These are phyloP conservation scores for Aspergillus sp. DNA, from an alignment of 2,329 filamentous ascomycete genomes.

Conservation along the genomic window DNA sequence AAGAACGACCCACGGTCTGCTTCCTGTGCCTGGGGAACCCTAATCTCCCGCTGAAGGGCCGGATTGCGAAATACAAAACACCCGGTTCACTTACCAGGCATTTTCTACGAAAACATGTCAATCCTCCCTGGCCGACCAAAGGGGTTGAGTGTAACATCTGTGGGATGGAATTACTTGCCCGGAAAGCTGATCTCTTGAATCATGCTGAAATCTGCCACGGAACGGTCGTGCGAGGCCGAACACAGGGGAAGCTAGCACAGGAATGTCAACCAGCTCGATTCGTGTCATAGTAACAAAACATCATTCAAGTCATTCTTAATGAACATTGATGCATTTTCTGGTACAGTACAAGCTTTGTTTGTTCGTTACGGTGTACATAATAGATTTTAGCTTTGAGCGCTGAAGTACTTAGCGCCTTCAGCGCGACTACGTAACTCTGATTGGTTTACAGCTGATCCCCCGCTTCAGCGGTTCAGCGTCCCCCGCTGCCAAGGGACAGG, in stretches of 20 bases:
- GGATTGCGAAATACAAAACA: slow-evolving; percentile 12
- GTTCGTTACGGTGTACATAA: too few relatives aligned
- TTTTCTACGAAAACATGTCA: slow-evolving; percentile 19
- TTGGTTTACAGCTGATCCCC: neutral
- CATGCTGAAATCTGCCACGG: slow-evolving; percentile 9
- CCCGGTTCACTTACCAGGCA: slow-evolving; percentile 18
- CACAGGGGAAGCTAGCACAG: too few relatives aligned
- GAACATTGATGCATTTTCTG: too few relatives aligned
- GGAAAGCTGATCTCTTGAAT: slow-evolving; percentile 20
- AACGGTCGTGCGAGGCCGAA: too few relatives aligned
- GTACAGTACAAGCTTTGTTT: too few relatives aligned
- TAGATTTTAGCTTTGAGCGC: neutral
- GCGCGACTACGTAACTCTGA: neutral
- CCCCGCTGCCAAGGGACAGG: neutral
- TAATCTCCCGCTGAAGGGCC: neutral
- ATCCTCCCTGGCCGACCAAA: slow-evolving; percentile 17
- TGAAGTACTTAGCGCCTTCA: neutral
- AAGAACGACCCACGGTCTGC: slow-evolving; percentile 12
- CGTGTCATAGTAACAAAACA: too few relatives aligned
- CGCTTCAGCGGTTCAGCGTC: neutral
- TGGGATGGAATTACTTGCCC: slow-evolving; percentile 10
- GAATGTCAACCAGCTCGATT: too few relatives aligned
- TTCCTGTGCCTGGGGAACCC: slow-evolving; percentile 16
- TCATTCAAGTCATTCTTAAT: too few relatives aligned
- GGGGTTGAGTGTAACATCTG: slow-evolving; percentile 20